Evolutionary conservation across 2,329 filamentous ascomycete genomes (phyloP).

Genomic region (Leptoxyphium fumago): DNA sequence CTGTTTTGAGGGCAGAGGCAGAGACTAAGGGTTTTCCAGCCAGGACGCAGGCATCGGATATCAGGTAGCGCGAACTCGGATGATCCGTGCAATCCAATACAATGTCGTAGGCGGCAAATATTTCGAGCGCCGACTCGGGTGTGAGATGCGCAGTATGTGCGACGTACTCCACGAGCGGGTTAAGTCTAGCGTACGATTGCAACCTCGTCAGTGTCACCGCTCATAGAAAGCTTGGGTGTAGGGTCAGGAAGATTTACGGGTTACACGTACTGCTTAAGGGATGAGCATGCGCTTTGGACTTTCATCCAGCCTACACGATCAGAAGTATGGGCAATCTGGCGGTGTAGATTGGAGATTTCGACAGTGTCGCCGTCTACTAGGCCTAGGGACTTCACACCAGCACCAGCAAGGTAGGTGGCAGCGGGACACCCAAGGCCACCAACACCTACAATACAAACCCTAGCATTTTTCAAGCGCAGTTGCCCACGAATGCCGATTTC

Average conservation of each 20-base stretch:
- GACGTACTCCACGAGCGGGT: constrained; percentile 53
- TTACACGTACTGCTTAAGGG: constrained; percentile 28
- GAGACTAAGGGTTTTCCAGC: constrained; percentile 69
- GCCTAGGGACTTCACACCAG: constrained; percentile 71
- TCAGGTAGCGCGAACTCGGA: constrained; percentile 77
- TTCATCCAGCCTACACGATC: constrained; percentile 59
- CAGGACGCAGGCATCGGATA: constrained; percentile 78
- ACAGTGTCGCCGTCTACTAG: constrained; percentile 80
- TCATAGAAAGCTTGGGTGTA: not conserved
- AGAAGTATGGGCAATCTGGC: constrained; percentile 71
- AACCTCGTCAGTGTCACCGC: not conserved
- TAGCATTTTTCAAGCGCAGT: constrained; percentile 52
- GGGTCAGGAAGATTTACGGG: not conserved
- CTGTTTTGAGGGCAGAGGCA: constrained; percentile 74
- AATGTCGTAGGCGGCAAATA: constrained; percentile 60
- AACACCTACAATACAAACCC: constrained; percentile 68
- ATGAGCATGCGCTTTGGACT: constrained; percentile 51
- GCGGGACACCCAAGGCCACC: constrained; percentile 88
- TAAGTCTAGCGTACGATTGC: constrained; percentile 39
- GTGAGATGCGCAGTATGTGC: constrained; percentile 51
- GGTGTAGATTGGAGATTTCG: constrained; percentile 80
- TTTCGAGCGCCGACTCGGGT: constrained; percentile 49
- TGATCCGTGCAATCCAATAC: constrained; percentile 94
- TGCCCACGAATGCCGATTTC: constrained; percentile 69
- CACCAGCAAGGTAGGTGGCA: constrained; percentile 79